phyloP scores from a whole-genome alignment of 352 stramenopile genomes.

The Aphanomyces stellatus region DNA sequence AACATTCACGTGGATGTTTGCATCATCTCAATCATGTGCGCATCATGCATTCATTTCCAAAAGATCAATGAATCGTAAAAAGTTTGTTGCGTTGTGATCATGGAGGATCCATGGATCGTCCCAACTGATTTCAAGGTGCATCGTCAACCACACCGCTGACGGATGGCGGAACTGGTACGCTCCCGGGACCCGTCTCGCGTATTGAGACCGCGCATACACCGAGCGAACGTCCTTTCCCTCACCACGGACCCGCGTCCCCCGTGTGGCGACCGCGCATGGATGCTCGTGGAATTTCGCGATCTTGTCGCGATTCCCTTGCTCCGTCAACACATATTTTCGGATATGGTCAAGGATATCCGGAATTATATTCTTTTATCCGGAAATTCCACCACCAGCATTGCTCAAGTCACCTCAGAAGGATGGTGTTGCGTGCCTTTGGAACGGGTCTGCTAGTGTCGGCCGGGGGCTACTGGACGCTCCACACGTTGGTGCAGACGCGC shows the following conservation, averaged over 20 bases:
- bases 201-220: too few relatives aligned
- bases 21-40: not conserved
- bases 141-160: too few relatives aligned
- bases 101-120: too few relatives aligned
- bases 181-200: too few relatives aligned
- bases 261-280: too few relatives aligned
- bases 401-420: not conserved
- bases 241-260: too few relatives aligned
- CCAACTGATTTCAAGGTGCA: too few relatives aligned
- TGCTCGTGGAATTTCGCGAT: too few relatives aligned
- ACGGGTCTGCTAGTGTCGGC: conserved; percentile 1
- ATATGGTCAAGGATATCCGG: not conserved
- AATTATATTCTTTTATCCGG: not conserved
- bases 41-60: not conserved
- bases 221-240: too few relatives aligned
- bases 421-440: conserved; percentile 7
- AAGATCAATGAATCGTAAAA: not conserved
- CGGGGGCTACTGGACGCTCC: not conserved
- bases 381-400: not conserved
- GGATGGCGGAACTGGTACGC: too few relatives aligned
- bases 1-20: not conserved
- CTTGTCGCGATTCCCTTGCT: too few relatives aligned
- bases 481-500: not conserved
- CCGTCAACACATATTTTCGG: not conserved
- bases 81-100: too few relatives aligned